These are phyloP conservation scores for Erodium texanum DNA, from an alignment of 441 rosid species.

Conservation along the genomic window DNA sequence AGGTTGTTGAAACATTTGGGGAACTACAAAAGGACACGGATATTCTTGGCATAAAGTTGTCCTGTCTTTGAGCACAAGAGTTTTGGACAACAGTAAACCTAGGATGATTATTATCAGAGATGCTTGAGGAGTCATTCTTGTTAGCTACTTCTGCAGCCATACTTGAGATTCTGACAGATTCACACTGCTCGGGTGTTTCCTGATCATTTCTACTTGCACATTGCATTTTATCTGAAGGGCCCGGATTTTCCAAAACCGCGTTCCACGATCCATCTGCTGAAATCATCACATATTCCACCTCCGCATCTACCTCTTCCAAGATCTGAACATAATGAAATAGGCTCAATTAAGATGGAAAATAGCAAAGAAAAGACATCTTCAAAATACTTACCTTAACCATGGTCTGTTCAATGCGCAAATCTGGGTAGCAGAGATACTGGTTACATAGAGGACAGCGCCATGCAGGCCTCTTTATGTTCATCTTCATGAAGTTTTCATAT, in stretches of 20 bases:
- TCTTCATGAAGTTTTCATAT: not conserved
- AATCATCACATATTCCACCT: not conserved
- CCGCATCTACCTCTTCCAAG: not conserved
- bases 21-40: not conserved
- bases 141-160: not conserved
- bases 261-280: constrained; percentile 6
- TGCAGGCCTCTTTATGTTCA: not conserved
- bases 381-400: constrained; percentile 1
- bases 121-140: not conserved
- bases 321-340: not conserved
- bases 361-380: not conserved
- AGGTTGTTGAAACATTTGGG: not conserved
- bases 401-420: not conserved
- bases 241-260: not conserved
- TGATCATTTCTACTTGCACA: not conserved
- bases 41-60: not conserved
- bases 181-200: not conserved
- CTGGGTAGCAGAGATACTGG: constrained; percentile 4
- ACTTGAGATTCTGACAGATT: not conserved
- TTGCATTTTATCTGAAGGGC: not conserved
- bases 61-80: not conserved
- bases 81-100: not conserved
- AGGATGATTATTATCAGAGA: not conserved
- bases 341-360: not conserved
- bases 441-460: constrained; percentile 3